Evolutionary conservation across 164 flowering plant genomes (phyloP).

Genomic region (Stephania yunnanensis): DNA sequence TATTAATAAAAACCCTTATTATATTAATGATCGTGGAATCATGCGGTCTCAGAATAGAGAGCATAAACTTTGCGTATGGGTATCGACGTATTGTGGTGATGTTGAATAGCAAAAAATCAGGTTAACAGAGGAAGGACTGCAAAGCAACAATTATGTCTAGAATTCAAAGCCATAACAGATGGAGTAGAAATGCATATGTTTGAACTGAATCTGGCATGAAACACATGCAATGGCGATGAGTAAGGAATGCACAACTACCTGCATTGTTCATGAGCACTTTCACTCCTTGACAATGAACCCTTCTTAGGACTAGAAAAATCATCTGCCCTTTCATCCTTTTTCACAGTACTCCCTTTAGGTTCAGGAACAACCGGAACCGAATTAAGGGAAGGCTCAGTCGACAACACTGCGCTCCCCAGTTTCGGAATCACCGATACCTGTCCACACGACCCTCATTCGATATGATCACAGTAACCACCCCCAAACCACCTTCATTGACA

Average conservation of each 20-base stretch:
- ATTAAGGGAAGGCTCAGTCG: neutral
- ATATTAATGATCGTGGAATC: no score
- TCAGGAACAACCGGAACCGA: constrained; percentile 2
- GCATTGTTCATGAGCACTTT: constrained; percentile 53
- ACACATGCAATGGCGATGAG: no score
- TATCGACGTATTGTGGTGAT: no score
- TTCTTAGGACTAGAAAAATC: constrained; percentile 24
- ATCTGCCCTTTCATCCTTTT: neutral
- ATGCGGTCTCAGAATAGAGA: no score
- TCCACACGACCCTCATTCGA: constrained; percentile 10
- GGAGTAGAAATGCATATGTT: neutral
- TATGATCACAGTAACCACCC: constrained; percentile 22
- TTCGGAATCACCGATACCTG: neutral
- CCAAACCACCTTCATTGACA: constrained; percentile 8
- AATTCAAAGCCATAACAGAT: neutral
- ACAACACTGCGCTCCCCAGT: constrained; percentile 3
- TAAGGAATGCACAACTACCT: constrained; percentile 26
- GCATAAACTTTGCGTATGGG: no score
- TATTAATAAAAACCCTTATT: no score
- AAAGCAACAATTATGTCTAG: neutral
- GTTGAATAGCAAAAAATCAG: neutral
- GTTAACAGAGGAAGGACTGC: neutral
- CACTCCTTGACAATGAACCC: constrained; percentile 30
- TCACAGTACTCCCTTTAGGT: neutral
- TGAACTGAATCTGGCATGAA: neutral